These are phyloP conservation scores for Fusarium dlaminii DNA, from an alignment of 2,329 filamentous ascomycete species.

Conservation along the genomic window DNA sequence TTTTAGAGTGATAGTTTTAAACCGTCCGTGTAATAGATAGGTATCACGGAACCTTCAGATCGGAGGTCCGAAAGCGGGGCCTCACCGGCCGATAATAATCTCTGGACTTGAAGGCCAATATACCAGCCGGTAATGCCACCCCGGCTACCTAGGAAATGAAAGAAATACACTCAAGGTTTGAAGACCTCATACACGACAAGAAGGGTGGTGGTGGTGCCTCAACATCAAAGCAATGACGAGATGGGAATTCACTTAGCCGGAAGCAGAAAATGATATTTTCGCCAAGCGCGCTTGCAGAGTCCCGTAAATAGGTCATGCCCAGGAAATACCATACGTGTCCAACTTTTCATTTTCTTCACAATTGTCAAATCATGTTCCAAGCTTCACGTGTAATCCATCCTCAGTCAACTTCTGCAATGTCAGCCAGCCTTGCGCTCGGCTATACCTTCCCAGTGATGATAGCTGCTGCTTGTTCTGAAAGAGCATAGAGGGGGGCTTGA, in stretches of 20 bases:
- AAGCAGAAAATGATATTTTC: not conserved
- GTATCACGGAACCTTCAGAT: no score
- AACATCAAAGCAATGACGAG: not conserved
- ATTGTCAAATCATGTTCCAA: not conserved
- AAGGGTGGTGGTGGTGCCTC: no score
- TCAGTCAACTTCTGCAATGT: not conserved
- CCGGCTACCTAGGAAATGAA: no score
- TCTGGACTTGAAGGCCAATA: no score
- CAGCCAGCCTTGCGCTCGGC: fast-evolving
- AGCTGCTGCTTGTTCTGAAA: slow-evolving; percentile 48
- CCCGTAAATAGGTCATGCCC: not conserved
- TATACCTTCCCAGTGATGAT: slow-evolving; percentile 22
- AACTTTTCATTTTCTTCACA: not conserved
- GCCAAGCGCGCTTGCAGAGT: not conserved
- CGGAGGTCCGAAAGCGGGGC: no score
- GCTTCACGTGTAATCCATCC: not conserved
- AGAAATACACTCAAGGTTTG: no score
- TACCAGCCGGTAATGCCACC: no score
- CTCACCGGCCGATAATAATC: no score
- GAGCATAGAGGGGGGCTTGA: slow-evolving; percentile 47
- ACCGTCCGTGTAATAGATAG: no score
- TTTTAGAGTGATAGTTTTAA: no score
- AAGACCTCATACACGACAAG: no score
- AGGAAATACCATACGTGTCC: no score
- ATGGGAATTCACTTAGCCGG: not conserved